Evolutionary conservation across 345 rosid genomes (phyloP), one percentile per base, ranked within the genome.

Genomic region (Clarkia xantiana): DNA sequence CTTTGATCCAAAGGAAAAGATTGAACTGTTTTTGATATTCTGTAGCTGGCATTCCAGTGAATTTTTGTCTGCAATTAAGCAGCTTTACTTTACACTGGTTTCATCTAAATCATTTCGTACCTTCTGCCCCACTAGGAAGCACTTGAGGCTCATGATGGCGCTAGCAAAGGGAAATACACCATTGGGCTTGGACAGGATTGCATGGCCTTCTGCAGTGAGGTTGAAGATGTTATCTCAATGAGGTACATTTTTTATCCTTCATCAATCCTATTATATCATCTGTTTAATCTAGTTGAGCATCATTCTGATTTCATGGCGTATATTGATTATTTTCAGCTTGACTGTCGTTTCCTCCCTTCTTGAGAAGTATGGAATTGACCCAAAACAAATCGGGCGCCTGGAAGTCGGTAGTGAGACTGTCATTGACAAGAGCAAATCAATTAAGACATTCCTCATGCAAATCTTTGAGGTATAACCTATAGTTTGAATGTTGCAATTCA

Each of bases 351-450:
- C 70, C 57, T 80, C 94, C 43, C 95, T 93, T 49, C 90, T 93
- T 29, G 94, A 87, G 62, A 93, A 87, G 70, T 93, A 87, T 45
- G 76, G 70, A 56, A 51, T 93, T 71, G 94, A 93, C 62, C 96
- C 99, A 3, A 93, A 72, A 48, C 90, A 80, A 63, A 87, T 93
- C 42, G 99, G 99, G 14, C 90, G 99, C 12, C 72, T 93, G 50
- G 99, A 93, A 74, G 99, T 93, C 36, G 99, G 99, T 47, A 93
- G 99, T 49, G 99, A 93, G 72, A 93, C 99, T 40, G 99, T 93
- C 18, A 93, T 93, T 40, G 97, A 93, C 70, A 93, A 93, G 76
- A 93, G 99, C 80, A 93, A 93, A 61, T 87, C 99, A 55, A 93
- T 93, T 53, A 93, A 93, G 67, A 93, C 99, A 11, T 93, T 93